These are phyloP conservation scores for Peronospora destructor DNA, from an alignment of 352 stramenopile species.

Conservation along the genomic window DNA sequence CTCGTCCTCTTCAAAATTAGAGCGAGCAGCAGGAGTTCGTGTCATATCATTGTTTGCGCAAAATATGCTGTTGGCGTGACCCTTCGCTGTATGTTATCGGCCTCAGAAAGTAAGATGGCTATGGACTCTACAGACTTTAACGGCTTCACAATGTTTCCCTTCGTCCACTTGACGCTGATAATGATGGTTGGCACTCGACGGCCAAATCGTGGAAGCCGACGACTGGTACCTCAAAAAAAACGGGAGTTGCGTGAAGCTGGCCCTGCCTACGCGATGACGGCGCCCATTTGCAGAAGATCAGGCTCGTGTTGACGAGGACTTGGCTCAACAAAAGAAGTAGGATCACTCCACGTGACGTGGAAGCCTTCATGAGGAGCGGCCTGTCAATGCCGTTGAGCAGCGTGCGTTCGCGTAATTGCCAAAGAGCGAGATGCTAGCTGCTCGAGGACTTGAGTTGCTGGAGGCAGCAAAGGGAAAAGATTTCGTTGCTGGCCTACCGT, in stretches of 20 bases:
- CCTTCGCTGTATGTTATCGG: too few species aligned
- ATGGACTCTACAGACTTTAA: too few species aligned
- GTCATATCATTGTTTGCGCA: conserved; percentile 81
- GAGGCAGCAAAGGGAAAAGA: conserved; percentile 69
- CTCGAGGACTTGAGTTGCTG: conserved; percentile 74
- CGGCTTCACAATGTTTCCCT: too few species aligned
- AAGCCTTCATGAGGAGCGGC: conserved; percentile 73
- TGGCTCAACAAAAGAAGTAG: conserved; percentile 51
- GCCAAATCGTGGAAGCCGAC: too few species aligned
- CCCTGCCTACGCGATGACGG: conserved; percentile 58
- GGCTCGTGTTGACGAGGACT: conserved; percentile 67
- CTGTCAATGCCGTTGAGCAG: conserved; percentile 46
- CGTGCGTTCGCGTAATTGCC: conserved; percentile 57
- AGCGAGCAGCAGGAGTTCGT: conserved; percentile 74
- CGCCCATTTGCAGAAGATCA: conserved; percentile 51
- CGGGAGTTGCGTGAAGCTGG: conserved; percentile 83
- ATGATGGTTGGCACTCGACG: too few species aligned
- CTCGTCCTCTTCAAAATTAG: conserved; percentile 89
- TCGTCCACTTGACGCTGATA: too few species aligned
- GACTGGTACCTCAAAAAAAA: conserved; percentile 92
- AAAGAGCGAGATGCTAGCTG: conserved; percentile 53
- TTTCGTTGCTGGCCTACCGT: conserved; percentile 60
- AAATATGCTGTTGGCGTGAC: conserved; percentile 89
- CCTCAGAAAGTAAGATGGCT: too few species aligned
- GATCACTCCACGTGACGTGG: conserved; percentile 80